phyloP scores from a whole-genome alignment of 1,284 basidiomycete species.

The Cronartium quercuum region DNA sequence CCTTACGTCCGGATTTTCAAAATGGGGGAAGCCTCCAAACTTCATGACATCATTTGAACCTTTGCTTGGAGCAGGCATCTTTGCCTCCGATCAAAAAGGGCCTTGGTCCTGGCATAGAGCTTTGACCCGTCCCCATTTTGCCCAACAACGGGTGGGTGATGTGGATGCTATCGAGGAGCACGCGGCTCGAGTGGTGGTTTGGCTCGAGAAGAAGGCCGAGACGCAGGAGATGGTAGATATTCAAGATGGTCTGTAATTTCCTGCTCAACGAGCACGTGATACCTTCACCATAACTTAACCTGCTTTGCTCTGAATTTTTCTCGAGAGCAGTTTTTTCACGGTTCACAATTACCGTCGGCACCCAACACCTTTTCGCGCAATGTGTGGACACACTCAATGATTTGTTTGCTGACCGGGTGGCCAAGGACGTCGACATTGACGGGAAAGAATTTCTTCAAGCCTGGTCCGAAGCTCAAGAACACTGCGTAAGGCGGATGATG shows the following conservation, averaged over 20 bases:
- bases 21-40: slow-evolving; percentile 21
- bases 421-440: neutral
- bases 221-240: slow-evolving; percentile 1
- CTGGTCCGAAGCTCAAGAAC: slow-evolving; percentile 18
- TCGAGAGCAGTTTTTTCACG: slow-evolving; percentile 58
- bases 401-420: slow-evolving; percentile 2
- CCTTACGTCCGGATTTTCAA: slow-evolving; percentile 18
- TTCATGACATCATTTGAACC: slow-evolving; percentile 10
- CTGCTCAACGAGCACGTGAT: slow-evolving; percentile 44
- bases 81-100: neutral
- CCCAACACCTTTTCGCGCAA: slow-evolving; percentile 55
- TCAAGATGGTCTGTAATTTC: slow-evolving; percentile 23
- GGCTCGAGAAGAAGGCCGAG: slow-evolving; percentile 48
- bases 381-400: slow-evolving; percentile 31
- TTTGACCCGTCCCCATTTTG: slow-evolving; percentile 66
- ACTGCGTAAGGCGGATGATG: neutral
- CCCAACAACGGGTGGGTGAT: slow-evolving; percentile 62
- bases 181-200: slow-evolving; percentile 54
- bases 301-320: neutral
- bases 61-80: slow-evolving; percentile 8
- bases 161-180: slow-evolving; percentile 63
- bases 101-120: slow-evolving; percentile 56
- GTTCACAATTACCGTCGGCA: slow-evolving; percentile 64
- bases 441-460: slow-evolving; percentile 13
- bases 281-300: neutral